phyloP scores from a whole-genome alignment of 1,284 basidiomycete species.

The Thecaphora frezii region DNA sequence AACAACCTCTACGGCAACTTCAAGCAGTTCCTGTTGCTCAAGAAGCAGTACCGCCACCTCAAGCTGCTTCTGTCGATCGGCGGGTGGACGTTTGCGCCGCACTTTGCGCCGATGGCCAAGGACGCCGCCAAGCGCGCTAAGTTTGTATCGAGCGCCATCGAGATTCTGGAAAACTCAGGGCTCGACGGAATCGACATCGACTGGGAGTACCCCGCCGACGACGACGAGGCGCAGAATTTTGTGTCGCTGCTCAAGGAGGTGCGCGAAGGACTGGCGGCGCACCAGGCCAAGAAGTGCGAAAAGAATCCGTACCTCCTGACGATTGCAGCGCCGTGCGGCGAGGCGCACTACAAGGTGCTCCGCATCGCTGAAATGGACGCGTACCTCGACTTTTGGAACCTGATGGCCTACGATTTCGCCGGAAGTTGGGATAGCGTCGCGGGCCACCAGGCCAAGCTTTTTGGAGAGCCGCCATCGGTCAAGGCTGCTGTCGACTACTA shows the following conservation, averaged over 20 bases:
- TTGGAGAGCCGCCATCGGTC: conserved; percentile 64
- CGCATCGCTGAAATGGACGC: conserved; percentile 73
- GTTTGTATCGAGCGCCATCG: conserved; percentile 74
- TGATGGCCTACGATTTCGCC: conserved; percentile 71
- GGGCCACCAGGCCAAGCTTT: conserved; percentile 82
- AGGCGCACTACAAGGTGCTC: conserved; percentile 69
- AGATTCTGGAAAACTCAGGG: conserved; percentile 79
- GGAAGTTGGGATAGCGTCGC: conserved; percentile 67
- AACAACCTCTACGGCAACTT: conserved; percentile 83
- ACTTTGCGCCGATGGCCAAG: conserved; percentile 52
- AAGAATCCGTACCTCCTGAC: conserved; percentile 68
- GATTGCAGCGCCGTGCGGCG: conserved; percentile 78
- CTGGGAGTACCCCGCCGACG: conserved; percentile 79
- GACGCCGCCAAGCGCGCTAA: conserved; percentile 62
- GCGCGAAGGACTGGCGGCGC: conserved; percentile 69
- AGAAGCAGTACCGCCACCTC: conserved; percentile 68
- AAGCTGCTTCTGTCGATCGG: conserved; percentile 60
- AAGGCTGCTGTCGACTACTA: conserved; percentile 74
- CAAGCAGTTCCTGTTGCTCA: conserved; percentile 81
- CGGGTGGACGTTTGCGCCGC: conserved; percentile 59
- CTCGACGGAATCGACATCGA: conserved; percentile 77
- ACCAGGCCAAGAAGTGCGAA: conserved; percentile 64
- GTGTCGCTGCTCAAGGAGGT: conserved; percentile 72
- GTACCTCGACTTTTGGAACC: conserved; percentile 78
- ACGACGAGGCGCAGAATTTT: conserved; percentile 73